Evolutionary conservation across 108 stramenopile species (phyloP), one percentile per base, ranked within the genome.

Genomic region (Cyclotella choctawhatcheeana): DNA sequence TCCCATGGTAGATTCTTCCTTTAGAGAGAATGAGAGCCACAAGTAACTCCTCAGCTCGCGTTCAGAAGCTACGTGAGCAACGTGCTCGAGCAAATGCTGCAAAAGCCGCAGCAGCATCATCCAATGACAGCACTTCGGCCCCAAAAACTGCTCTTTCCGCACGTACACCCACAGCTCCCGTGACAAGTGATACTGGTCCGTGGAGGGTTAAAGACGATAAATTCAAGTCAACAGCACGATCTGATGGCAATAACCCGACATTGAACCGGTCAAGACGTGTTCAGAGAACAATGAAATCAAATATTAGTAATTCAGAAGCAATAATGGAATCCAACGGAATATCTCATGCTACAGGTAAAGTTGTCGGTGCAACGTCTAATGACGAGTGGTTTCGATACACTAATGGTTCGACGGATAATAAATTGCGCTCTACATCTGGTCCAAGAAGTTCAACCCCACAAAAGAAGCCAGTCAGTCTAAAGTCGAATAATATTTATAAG

Each of bases 361-460:
- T 27, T 8, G 5, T 16, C 4, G 25, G 25, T 5, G 8, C 47
- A n/a, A 27, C 53, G 25, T 26, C 53, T 7, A 37, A 51, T 25
- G 48, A 3, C 13, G 66, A 54, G 17, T 70, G 69, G 69, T 70
- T 70, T 58, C 69, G 14, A 10, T 70, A 70, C 33, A 70, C 69
- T 17, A 70, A 45, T 48, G 69, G 69, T 20, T 53, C 69, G 16
- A 48, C 48, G 5, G 18, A 54, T 20, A 40, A 34, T 34, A 45
- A 61, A 51, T 2, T 44, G 43, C 35, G 45, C 10, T 58, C 60
- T 33, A 24, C 71, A 30, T 24, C 45, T 3, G 47, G 45, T 3
- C 8, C n/a, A 13, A 53, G 43, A 8, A 13, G 32, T 33, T 18
- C 40, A 16, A 18, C 37, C 5, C 22, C 43, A 29, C 20, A 0